Evolutionary conservation across 2,329 filamentous ascomycete species (phyloP).

Genomic region (Corniculantispora saksenae): DNA sequence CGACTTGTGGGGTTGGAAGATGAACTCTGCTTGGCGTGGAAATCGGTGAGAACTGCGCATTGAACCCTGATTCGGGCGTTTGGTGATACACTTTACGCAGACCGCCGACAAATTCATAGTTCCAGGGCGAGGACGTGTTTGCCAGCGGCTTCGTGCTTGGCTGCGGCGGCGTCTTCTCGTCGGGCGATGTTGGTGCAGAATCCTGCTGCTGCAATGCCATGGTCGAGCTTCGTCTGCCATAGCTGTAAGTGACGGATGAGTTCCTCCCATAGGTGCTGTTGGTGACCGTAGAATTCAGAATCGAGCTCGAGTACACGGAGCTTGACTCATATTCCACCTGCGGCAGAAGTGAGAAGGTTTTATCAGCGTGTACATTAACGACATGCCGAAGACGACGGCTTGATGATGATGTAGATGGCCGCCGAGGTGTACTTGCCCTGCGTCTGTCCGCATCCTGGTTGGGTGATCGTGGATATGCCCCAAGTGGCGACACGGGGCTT

Average conservation of each 20-base stretch:
- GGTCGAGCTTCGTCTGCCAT: constrained; percentile 51
- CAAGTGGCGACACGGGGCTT: constrained; percentile 11
- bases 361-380: constrained; percentile 56
- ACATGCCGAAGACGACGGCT: constrained; percentile 34
- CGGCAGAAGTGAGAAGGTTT: constrained; percentile 57
- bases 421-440: constrained; percentile 22
- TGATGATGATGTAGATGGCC: constrained; percentile 30
- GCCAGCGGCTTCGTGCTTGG: neutral
- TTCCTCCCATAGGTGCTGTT: constrained; percentile 49
- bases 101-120: constrained; percentile 56
- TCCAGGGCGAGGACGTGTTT: constrained; percentile 46
- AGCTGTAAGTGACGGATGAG: constrained; percentile 47
- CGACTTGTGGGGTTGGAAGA: neutral
- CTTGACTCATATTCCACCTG: constrained; percentile 33
- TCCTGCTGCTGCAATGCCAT: constrained; percentile 49
- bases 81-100: constrained; percentile 52
- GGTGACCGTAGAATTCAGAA: constrained; percentile 48
- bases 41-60: constrained; percentile 4
- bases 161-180: constrained; percentile 3
- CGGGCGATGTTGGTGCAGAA: constrained; percentile 26
- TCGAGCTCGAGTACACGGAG: constrained; percentile 39
- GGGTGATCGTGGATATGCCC: neutral
- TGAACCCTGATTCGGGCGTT: constrained; percentile 28
- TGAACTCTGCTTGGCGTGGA: constrained; percentile 25
- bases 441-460: neutral